A percentile compares a stretch with the other conserved stretches of the same genome.
phyloP scores from a whole-genome alignment of 208 protist species.

The Wallacemonas collosoma region DNA sequence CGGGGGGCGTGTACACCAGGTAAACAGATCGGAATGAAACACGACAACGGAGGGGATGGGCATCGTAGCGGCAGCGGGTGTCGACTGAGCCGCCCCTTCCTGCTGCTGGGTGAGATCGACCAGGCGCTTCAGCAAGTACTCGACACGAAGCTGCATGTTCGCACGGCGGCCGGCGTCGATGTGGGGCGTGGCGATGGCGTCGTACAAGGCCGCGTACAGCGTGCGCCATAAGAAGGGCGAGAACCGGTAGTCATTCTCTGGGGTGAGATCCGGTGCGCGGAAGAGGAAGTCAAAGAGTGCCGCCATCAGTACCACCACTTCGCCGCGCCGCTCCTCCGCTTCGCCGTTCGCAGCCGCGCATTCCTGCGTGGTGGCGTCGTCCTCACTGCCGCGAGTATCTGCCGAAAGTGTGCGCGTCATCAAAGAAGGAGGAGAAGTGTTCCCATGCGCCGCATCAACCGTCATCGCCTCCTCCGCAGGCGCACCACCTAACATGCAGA shows the following conservation, averaged over 20 bases:
- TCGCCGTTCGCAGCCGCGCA: slow-evolving; percentile 13
- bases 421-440: background rate
- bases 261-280: slow-evolving; percentile 26
- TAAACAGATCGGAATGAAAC: slow-evolving; percentile 50
- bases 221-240: slow-evolving; percentile 66
- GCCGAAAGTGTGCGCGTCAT: background rate
- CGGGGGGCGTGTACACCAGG: slow-evolving; percentile 26
- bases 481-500: slow-evolving; percentile 24
- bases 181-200: slow-evolving; percentile 40
- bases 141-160: slow-evolving; percentile 72
- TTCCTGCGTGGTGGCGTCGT: background rate
- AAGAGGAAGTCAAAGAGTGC: slow-evolving; percentile 90
- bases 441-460: background rate
- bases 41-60: slow-evolving; percentile 3
- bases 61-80: background rate
- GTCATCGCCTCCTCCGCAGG: background rate
- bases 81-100: slow-evolving; percentile 3
- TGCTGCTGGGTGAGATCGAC: slow-evolving; percentile 57
- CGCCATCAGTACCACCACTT: slow-evolving; percentile 72
- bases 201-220: slow-evolving; percentile 44
- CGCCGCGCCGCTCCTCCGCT: slow-evolving; percentile 35
- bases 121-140: slow-evolving; percentile 87
- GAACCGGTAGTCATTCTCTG: slow-evolving; percentile 62
- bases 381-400: background rate
- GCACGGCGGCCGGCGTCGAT: slow-evolving; percentile 61